Conservation (phyloP, 805 yeast genomes). For the Candida pini region DNA sequence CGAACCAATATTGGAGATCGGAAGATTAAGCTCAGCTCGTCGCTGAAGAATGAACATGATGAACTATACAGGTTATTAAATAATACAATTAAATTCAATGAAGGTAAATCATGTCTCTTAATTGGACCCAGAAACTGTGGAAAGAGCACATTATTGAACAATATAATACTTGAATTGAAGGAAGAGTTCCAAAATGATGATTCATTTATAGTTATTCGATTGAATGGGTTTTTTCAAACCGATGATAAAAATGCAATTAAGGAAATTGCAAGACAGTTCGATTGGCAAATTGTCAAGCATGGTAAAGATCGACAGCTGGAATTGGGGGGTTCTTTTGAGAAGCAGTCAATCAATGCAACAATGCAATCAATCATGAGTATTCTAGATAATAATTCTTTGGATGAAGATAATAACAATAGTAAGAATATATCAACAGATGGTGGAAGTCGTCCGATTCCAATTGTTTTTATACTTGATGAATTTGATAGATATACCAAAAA, state of each 20-base stretch:
- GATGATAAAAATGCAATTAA: conserved; percentile 78
- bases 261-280: conserved; percentile 82
- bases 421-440: conserved; percentile 8
- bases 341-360: conserved; percentile 40
- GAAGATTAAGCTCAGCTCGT: too few species aligned
- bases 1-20: too few species aligned
- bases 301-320: conserved; percentile 11
- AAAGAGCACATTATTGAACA: conserved; percentile 58
- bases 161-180: conserved; percentile 44
- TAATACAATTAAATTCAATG: conserved; percentile 59
- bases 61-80: conserved; percentile 56
- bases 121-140: conserved; percentile 81
- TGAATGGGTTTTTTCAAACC: conserved; percentile 67
- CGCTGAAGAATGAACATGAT: conserved; percentile 33
- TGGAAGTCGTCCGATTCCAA: conserved; percentile 39
- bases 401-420: conserved; percentile 6
- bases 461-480: conserved; percentile 79
- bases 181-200: conserved; percentile 35
- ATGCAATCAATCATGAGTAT: conserved; percentile 52
- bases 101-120: conserved; percentile 75
- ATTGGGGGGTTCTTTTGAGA: conserved; percentile 9
- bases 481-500: conserved; percentile 72
- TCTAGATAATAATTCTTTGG: conserved; percentile 35
- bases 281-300: conserved; percentile 25
- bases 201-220: conserved; percentile 54